Conservation (phyloP, 2,329 filamentous ascomycete species). For the Aspergillus hortae region DNA sequence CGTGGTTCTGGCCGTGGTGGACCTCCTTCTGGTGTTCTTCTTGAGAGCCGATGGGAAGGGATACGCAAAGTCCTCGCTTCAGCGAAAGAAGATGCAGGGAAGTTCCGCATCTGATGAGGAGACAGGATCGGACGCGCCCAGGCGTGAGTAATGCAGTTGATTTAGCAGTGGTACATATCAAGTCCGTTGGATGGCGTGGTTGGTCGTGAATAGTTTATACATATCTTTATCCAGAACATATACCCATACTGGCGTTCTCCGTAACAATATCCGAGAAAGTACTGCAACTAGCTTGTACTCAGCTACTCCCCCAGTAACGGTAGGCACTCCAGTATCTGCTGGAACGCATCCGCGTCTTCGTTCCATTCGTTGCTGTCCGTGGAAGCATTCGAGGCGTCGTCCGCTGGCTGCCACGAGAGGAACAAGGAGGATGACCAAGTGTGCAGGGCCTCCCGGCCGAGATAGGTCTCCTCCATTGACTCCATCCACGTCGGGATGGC, state of each 20-base stretch:
- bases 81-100: neutral
- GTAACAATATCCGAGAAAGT: too few species aligned
- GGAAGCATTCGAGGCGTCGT: neutral
- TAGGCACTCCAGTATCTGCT: neutral
- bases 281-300: neutral
- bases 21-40: neutral
- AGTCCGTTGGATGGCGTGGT: too few species aligned
- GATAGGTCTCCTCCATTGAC: neutral
- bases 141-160: neutral
- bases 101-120: neutral
- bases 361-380: neutral
- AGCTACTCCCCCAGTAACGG: neutral
- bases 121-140: neutral
- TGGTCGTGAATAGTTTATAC: too few species aligned
- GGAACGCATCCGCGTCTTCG: neutral
- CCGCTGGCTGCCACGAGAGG: neutral
- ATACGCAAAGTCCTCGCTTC: neutral
- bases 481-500: neutral
- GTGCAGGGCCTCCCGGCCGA: neutral
- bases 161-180: neutral
- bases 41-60: neutral
- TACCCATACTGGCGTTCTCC: too few species aligned
- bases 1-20: neutral
- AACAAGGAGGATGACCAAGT: neutral
- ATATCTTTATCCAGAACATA: too few species aligned